Evolutionary conservation across 2,329 filamentous ascomycete genomes (phyloP).

Genomic region (Teratosphaeria destructans): DNA sequence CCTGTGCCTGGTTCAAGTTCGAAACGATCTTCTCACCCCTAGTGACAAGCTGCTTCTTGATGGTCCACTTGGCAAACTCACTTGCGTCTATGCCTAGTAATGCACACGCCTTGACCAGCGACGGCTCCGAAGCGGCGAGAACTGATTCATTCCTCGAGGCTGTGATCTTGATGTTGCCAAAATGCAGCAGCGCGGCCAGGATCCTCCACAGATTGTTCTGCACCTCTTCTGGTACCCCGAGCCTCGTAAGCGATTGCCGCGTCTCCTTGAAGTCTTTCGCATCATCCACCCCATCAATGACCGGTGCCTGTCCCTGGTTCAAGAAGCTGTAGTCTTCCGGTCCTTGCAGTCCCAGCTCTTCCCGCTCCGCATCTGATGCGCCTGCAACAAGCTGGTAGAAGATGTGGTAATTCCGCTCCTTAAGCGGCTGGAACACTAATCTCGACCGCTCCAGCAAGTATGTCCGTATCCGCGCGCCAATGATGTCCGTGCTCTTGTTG

Average conservation of each 20-base stretch:
- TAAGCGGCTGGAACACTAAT: constrained; percentile 91
- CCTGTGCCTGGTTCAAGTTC: constrained; percentile 86
- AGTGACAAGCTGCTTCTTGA: constrained; percentile 96
- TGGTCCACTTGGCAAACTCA: constrained; percentile 93
- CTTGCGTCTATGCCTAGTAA: constrained; percentile 78
- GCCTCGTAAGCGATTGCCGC: constrained; percentile 72
- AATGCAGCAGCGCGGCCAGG: constrained; percentile 79
- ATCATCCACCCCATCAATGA: constrained; percentile 91
- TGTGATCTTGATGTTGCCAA: constrained; percentile 94
- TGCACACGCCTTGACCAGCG: constrained; percentile 67
- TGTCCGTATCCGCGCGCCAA: constrained; percentile 92
- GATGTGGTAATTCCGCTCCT: constrained; percentile 97
- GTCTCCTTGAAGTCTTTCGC: constrained; percentile 88
- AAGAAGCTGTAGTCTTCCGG: constrained; percentile 92
- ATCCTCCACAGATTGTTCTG: constrained; percentile 83
- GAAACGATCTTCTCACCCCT: constrained; percentile 96
- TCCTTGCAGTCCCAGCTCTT: constrained; percentile 67
- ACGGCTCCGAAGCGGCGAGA: constrained; percentile 68
- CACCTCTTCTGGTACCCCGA: constrained; percentile 65
- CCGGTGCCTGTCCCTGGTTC: constrained; percentile 85
- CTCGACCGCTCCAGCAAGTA: constrained; percentile 92
- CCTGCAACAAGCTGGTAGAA: constrained; percentile 96
- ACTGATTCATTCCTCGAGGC: constrained; percentile 82
- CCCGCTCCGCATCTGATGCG: constrained; percentile 70
- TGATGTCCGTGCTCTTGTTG: constrained; percentile 87